These are phyloP conservation scores for Kodamaea plutei DNA, from an alignment of 1,139 yeast genomes.

Conservation along the genomic window DNA sequence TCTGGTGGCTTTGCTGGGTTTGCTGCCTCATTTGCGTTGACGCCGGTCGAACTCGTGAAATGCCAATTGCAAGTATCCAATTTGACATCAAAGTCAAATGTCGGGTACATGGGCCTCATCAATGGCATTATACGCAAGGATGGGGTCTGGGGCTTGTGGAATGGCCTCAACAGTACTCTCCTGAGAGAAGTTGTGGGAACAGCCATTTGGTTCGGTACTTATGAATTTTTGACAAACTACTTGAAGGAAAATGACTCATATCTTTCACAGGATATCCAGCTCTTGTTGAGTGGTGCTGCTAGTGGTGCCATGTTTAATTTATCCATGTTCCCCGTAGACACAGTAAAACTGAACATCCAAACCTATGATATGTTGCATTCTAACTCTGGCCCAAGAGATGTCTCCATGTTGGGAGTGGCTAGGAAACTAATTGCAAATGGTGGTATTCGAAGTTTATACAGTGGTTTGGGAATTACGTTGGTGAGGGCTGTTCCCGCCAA, in stretches of 20 bases:
- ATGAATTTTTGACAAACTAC: conserved; percentile 51
- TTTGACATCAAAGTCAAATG: conserved; percentile 21
- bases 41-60: conserved; percentile 86
- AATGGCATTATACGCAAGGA: conserved; percentile 38
- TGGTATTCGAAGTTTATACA: conserved; percentile 67
- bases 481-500: conserved; percentile 85
- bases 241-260: conserved; percentile 27
- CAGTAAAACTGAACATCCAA: conserved; percentile 84
- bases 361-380: conserved; percentile 41
- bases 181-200: conserved; percentile 86
- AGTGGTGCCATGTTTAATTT: conserved; percentile 84
- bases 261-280: conserved; percentile 40
- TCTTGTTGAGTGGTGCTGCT: conserved; percentile 73
- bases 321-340: conserved; percentile 84
- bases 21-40: conserved; percentile 74
- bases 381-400: conserved; percentile 1
- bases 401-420: conserved; percentile 11
- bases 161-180: conserved; percentile 82
- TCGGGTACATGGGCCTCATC: conserved; percentile 34
- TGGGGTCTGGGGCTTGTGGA: conserved; percentile 67
- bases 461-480: conserved; percentile 82
- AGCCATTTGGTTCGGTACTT: conserved; percentile 91
- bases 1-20: conserved; percentile 86
- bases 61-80: conserved; percentile 83
- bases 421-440: conserved; percentile 39